phyloP scores from a whole-genome alignment of 1,284 basidiomycete genomes.

The Apiotrichum porosum region DNA sequence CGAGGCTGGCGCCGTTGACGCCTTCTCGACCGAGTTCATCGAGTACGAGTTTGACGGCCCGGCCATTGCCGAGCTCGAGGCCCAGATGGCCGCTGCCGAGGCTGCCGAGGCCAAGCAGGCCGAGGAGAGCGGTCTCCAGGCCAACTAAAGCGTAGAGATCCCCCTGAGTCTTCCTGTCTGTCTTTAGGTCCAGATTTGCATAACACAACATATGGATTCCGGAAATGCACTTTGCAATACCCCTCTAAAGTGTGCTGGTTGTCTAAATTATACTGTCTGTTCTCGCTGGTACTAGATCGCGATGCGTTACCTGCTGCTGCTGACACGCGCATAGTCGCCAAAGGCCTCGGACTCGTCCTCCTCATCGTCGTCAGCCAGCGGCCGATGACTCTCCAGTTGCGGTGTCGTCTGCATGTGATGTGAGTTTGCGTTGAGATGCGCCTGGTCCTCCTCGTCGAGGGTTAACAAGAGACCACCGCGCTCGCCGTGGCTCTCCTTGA shows the following conservation, averaged over 20 bases:
- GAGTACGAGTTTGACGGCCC: slow-evolving; percentile 51
- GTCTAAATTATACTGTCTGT: too few relatives aligned
- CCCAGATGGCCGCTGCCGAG: neutral
- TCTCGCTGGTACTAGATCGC: too few relatives aligned
- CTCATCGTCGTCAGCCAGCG: slow-evolving; percentile 1
- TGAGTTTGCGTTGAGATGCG: neutral
- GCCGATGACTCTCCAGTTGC: neutral
- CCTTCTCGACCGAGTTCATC: slow-evolving; percentile 50
- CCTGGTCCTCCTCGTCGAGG: slow-evolving; percentile 11
- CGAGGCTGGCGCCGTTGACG: slow-evolving; percentile 46
- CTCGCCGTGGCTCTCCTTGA: slow-evolving; percentile 13
- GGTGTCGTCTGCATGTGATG: neutral
- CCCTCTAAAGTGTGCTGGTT: neutral
- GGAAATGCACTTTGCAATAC: slow-evolving; percentile 5
- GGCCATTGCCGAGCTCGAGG: neutral
- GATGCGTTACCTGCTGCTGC: neutral
- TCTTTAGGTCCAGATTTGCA: neutral
- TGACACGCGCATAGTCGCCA: slow-evolving; percentile 24
- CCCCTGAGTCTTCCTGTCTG: too few relatives aligned
- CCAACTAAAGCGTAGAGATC: too few relatives aligned
- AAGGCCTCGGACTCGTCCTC: slow-evolving; percentile 22
- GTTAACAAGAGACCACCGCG: slow-evolving; percentile 16
- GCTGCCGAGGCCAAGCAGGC: neutral
- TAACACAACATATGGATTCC: slow-evolving; percentile 2
- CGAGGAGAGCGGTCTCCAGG: too few relatives aligned